Evolutionary conservation across 1,284 basidiomycete species (phyloP).

Genomic region (Xerocomus minutiporus): DNA sequence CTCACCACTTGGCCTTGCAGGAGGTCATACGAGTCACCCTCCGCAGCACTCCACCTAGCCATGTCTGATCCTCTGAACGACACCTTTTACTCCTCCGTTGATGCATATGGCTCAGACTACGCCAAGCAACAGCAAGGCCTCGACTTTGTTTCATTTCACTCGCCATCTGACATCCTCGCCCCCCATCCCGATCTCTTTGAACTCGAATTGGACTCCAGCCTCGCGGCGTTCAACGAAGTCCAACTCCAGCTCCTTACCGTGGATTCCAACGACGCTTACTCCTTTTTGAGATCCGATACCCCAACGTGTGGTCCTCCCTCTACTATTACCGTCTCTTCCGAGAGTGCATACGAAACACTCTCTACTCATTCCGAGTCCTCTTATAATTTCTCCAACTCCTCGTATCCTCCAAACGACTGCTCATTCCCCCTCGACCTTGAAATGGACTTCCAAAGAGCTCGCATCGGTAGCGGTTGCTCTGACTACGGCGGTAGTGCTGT

Average conservation of each 20-base stretch:
- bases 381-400: constrained; percentile 56
- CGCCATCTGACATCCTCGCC: constrained; percentile 60
- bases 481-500: constrained; percentile 46
- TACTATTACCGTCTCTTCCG: constrained; percentile 71
- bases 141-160: constrained; percentile 66
- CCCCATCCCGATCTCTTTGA: constrained; percentile 78
- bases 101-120: constrained; percentile 37
- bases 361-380: constrained; percentile 64
- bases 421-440: constrained; percentile 59
- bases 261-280: constrained; percentile 59
- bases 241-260: constrained; percentile 61
- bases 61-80: constrained; percentile 33
- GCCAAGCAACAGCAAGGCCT: constrained; percentile 41
- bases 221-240: constrained; percentile 57
- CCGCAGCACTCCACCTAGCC: constrained; percentile 27
- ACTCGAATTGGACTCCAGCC: constrained; percentile 68
- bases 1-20: neutral
- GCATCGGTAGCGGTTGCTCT: constrained; percentile 45
- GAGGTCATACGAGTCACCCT: constrained; percentile 15
- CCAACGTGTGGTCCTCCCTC: constrained; percentile 69
- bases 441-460: constrained; percentile 65
- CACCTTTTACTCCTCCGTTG: constrained; percentile 32
- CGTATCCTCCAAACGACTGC: constrained; percentile 48
- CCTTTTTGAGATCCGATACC: constrained; percentile 56
- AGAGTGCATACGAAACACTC: constrained; percentile 66